Evolutionary conservation across 2,329 filamentous ascomycete genomes (phyloP), one percentile per base, ranked within the genome.

Genomic region (Cordyceps militaris): DNA sequence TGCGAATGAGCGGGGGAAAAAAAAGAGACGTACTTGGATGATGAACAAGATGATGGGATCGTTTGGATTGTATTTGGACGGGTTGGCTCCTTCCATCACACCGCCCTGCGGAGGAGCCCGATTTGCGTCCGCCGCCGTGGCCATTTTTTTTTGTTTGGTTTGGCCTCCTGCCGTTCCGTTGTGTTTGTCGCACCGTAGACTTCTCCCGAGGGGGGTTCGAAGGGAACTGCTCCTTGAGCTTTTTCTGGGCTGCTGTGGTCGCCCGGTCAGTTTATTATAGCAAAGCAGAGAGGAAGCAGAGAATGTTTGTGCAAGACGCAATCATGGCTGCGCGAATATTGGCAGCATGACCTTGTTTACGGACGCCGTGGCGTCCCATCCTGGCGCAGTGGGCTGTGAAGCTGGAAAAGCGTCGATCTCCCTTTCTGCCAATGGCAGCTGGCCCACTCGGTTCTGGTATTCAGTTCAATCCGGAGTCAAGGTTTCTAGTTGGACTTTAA

Each of bases 31-130:
- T 64, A 76, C 75, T 83, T 91, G 87, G 50, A 91, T 87, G 65
- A 91, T 89, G 71, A 92, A 91, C 48, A 89, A 71, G 47, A 84
- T 82, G 61, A 92, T 85, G 7, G 88, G 89, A 63, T 91, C 86
- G 58, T 82, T 86, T 11, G 85, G 66, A 64, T 87, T 83, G 72
- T 87, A 91, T 30, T 79, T 68, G 30, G 86, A 78, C 1, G 89
- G 89, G 62, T 90, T 85, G 54, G 81, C 73, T 44, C 85, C 85
- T 62, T 91, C 87, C 44, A 93, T 75, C 60, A 93, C 81, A 61
- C 89, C 89, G 56, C 75, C 76, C 62, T 79, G 77, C 9, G 75
- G 68, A 21, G 70, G 56, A 8, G 36, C 58, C 3, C 58, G 48
- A 30, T 49, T 53, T n/a, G n/a, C 53, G 10, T 53, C 36, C 23